Conservation (phyloP, 805 yeast species). For the Spathaspora sp. region DNA sequence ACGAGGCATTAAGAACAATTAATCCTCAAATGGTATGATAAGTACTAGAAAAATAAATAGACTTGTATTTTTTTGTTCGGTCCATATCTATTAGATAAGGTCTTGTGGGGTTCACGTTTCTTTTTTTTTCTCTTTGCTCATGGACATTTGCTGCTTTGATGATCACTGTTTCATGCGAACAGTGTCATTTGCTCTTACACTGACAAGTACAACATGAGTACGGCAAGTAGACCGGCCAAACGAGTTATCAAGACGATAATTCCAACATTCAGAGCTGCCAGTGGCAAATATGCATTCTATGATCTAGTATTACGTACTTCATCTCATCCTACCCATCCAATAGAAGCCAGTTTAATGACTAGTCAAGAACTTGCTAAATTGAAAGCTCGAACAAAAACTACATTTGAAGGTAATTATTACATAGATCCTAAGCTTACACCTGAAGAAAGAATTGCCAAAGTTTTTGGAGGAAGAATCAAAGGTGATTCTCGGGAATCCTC, state of each 20-base stretch:
- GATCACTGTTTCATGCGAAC: not conserved
- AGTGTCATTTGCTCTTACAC: not conserved
- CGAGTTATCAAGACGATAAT: not conserved
- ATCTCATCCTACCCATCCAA: constrained; percentile 27
- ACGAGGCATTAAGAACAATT: constrained; percentile 51
- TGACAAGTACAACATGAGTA: not conserved
- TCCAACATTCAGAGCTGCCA: not conserved
- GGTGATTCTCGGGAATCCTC: constrained; percentile 47
- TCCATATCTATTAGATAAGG: not conserved
- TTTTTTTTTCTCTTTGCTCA: not conserved
- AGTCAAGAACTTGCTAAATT: constrained; percentile 15
- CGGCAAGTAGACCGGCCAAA: not conserved
- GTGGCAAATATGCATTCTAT: constrained; percentile 25
- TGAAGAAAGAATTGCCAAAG: constrained; percentile 45
- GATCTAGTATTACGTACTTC: constrained; percentile 35
- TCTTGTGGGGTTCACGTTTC: not conserved
- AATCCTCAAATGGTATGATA: constrained; percentile 15
- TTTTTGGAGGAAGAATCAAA: constrained; percentile 55
- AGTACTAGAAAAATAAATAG: not conserved
- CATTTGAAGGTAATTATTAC: constrained; percentile 31
- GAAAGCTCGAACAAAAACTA: constrained; percentile 17
- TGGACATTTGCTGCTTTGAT: not conserved
- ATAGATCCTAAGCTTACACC: constrained; percentile 27
- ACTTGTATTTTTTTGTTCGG: not conserved
- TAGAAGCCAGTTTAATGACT: constrained; percentile 27